Conservation (phyloP, 352 stramenopile species). For the Thraustotheca clavata region DNA sequence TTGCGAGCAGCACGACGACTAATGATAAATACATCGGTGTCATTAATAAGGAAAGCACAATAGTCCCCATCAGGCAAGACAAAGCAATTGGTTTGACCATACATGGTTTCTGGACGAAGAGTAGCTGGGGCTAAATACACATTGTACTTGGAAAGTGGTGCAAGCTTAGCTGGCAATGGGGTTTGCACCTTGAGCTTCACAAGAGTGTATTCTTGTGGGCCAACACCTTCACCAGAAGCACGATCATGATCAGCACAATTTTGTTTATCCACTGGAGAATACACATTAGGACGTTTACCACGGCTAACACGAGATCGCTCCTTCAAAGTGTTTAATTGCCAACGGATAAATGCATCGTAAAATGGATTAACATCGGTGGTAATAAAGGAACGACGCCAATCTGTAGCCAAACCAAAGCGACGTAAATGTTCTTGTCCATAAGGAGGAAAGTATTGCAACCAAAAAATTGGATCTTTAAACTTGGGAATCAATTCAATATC, state of each 20-base stretch:
- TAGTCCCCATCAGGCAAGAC: constrained; percentile 98
- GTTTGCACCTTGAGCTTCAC: constrained; percentile 94
- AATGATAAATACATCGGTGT: constrained; percentile 95
- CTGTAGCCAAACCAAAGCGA: constrained; percentile 93
- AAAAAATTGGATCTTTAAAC: constrained; percentile 97
- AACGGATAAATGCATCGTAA: constrained; percentile 99
- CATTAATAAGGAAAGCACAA: constrained; percentile 94
- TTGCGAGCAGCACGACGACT: constrained; percentile 89
- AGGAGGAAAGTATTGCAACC: constrained; percentile 98
- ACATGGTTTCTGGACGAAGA: constrained; percentile 99
- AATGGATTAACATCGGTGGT: constrained; percentile 99
- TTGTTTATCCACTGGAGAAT: constrained; percentile 96
- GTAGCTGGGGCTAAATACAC: constrained; percentile 98
- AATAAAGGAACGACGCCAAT: constrained; percentile 99
- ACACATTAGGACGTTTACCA: constrained; percentile 98
- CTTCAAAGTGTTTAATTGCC: constrained; percentile 98
- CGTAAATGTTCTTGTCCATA: constrained; percentile 95
- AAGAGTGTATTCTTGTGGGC: constrained; percentile 98
- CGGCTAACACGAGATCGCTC: constrained; percentile 82
- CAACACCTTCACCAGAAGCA: constrained; percentile 96
- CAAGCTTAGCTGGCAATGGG: constrained; percentile 68
- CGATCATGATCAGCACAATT: constrained; percentile 99
- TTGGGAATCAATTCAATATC: constrained; percentile 93
- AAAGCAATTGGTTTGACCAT: constrained; percentile 99
- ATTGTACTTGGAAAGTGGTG: constrained; percentile 72